Base-by-base conservation (phyloP, 2,329 filamentous ascomycete species). In the Penicillium vulpinum region DNA sequence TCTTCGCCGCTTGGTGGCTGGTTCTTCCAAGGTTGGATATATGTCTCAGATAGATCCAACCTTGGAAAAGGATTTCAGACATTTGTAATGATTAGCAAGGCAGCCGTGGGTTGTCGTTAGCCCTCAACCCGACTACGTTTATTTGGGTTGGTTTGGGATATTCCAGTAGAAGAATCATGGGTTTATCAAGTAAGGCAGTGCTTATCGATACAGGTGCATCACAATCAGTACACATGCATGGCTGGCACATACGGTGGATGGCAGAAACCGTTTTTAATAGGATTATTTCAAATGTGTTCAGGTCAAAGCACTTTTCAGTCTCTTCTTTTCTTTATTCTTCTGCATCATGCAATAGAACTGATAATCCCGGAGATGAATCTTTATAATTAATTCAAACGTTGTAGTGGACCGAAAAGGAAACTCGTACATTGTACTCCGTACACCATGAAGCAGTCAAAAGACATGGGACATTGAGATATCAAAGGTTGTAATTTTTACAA, bases 31-130 rank as follows among this genome's bases (percentile, higher is more conserved):
- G 16, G 50, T 8, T 18, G 15, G 2, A 2, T n/a, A n/a, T n/a
- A n/a, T 53, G 51, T 53, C 51, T 53, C 51, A 53, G 41, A 39
- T 36, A 31, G 15, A 31, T 53, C 51, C 51, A 22, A n/a, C n/a
- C n/a, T n/a, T n/a, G n/a, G n/a, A n/a, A n/a, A 22, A 22, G 24
- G 18, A 24, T 39, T 47, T 22, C 5, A 35, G 15, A n/a, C 29
- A 24, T 16, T 31, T 31, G 16, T 51, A 15, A 28, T 43, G n/a
- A 24, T 22, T 24, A 21, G 5, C 29, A 47, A 35, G 41, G n/a
- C 16, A 6, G 10, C n/a, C 26, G 21, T 46, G n/a, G 41, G 10
- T 29, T 18, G 15, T 21, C n/a, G n/a, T n/a, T n/a, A 2, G 26
- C 26, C 6, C 26, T 28, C 26, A 28, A n/a, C n/a, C n/a, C n/a